Base-by-base conservation (phyloP, 345 rosid species). In the Linum usitatissimum region DNA sequence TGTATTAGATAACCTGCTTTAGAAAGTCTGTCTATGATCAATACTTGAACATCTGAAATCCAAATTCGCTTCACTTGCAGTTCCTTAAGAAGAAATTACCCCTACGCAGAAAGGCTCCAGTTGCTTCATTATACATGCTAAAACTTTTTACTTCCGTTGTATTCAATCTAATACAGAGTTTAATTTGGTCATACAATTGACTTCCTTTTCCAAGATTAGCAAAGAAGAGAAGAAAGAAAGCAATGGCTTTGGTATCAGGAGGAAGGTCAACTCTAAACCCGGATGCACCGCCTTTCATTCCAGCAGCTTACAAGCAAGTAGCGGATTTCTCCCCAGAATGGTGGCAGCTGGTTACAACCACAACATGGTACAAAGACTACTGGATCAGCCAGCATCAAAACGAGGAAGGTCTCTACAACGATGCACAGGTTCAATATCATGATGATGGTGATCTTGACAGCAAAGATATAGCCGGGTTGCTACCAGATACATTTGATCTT, bases 241-340 rank as follows among this genome's bases (percentile, higher is more conserved):
- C 51, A 54, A 48, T 39, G 65, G 97, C 95, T 45, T 78, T 86
- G 55, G 93, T 87, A 56, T 84, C 92, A 38, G 83, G 86, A 76
- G 76, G 86, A 73, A 76, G 83, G 61, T 91, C 96, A 5, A 81
- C 82, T 0, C 63, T 91, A 73, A 86, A 91, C 76, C 98, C 98
- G 0, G 67, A 91, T 69, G 98, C 98, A 9, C 90, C 96, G 0
- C 80, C 84, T 0, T 88, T 88, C 62, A 21, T 91, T 13, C 98
- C 98, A 1, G 94, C 90, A 53, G 90, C 98, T 31, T 75, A 83
- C 28, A 66, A 82, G 28, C 88, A 71, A 58, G 96, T 91, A 60
- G 98, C 86, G 74, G 98, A 91, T 74, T 91, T 86, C 80, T 91
- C 96, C 12, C 94, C 94, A 0, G 90, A 88, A 48, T 88, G 98